These are phyloP conservation scores for Mycena rosella DNA, from an alignment of 768 basidiomycete species.

Conservation along the genomic window DNA sequence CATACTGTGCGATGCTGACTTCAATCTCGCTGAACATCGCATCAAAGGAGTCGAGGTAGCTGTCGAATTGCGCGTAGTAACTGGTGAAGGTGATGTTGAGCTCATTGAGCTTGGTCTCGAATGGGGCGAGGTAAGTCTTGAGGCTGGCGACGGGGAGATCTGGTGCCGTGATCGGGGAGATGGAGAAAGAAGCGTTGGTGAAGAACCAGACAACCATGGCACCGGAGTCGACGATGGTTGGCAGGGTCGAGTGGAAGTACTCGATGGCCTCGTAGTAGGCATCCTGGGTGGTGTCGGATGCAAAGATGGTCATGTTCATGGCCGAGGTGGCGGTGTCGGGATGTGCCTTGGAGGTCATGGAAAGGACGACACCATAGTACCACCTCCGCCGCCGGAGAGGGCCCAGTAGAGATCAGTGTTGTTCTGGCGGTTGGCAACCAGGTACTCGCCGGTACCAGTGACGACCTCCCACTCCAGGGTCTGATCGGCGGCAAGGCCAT, in stretches of 20 bases:
- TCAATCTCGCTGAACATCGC: constrained; percentile 9
- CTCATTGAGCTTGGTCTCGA: constrained; percentile 7
- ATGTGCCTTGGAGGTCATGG: constrained; percentile 24
- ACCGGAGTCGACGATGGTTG: constrained; percentile 20
- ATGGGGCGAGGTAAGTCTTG: constrained; percentile 8
- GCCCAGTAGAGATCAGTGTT: constrained; percentile 53
- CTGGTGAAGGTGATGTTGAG: constrained; percentile 16
- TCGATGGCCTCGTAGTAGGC: constrained; percentile 7
- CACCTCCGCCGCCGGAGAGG: constrained; percentile 35
- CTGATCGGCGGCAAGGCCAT: constrained; percentile 33
- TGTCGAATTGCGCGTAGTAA: constrained; percentile 2
- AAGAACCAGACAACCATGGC: constrained; percentile 13
- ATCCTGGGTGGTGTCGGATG: constrained; percentile 17
- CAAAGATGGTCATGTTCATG: constrained; percentile 15
- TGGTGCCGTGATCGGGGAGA: constrained; percentile 13
- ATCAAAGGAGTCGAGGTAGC: constrained; percentile 15
- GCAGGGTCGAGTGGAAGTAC: constrained; percentile 18
- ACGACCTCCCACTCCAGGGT: constrained; percentile 25
- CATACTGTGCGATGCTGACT: constrained; percentile 15
- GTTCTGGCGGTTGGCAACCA: constrained; percentile 27
- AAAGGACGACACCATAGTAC: constrained; percentile 23
- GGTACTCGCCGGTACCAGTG: constrained; percentile 5
- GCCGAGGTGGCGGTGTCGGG: constrained; percentile 12
- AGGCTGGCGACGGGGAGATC: neutral
- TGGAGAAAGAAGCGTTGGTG: constrained; percentile 1